These are phyloP conservation scores for Lentithecium fluviatile DNA, from an alignment of 495 filamentous ascomycete species.

Conservation along the genomic window DNA sequence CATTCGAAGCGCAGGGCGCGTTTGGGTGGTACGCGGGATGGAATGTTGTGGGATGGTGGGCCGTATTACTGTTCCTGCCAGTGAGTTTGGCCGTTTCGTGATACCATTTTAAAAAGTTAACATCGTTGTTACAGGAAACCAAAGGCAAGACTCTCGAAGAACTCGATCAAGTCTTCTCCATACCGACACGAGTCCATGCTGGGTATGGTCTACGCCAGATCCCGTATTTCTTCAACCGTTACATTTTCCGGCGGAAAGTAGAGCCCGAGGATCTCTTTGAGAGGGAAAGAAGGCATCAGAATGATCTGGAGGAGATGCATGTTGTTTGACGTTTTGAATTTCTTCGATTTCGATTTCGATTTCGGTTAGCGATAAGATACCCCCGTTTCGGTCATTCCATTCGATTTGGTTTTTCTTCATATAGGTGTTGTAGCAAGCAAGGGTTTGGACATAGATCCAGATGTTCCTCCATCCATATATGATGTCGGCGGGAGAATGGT, in stretches of 20 bases:
- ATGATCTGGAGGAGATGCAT: slow-evolving; percentile 14
- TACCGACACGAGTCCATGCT: slow-evolving; percentile 47
- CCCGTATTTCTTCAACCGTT: slow-evolving; percentile 51
- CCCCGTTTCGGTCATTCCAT: too few relatives aligned
- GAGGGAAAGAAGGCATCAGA: slow-evolving; percentile 22
- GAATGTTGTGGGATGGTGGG: slow-evolving; percentile 56
- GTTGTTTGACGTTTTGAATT: slow-evolving; percentile 10
- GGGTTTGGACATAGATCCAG: too few relatives aligned
- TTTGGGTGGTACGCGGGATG: slow-evolving; percentile 61
- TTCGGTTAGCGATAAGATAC: too few relatives aligned
- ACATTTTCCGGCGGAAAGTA: slow-evolving; percentile 46
- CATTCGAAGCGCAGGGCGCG: slow-evolving; percentile 55
- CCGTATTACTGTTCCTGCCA: slow-evolving; percentile 58
- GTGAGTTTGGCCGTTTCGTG: neutral
- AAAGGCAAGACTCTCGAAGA: slow-evolving; percentile 50
- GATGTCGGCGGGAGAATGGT: too few relatives aligned
- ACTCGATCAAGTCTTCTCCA: slow-evolving; percentile 48
- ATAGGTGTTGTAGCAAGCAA: too few relatives aligned
- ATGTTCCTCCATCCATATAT: too few relatives aligned
- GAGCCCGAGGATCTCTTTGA: slow-evolving; percentile 38
- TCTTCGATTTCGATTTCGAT: too few relatives aligned
- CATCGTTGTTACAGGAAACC: slow-evolving; percentile 37
- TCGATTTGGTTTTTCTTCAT: too few relatives aligned
- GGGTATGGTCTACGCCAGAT: slow-evolving; percentile 45
- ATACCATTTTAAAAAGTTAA: too few relatives aligned